Base-by-base conservation (phyloP, 148 eudicot species). In the Cornus controversa region DNA sequence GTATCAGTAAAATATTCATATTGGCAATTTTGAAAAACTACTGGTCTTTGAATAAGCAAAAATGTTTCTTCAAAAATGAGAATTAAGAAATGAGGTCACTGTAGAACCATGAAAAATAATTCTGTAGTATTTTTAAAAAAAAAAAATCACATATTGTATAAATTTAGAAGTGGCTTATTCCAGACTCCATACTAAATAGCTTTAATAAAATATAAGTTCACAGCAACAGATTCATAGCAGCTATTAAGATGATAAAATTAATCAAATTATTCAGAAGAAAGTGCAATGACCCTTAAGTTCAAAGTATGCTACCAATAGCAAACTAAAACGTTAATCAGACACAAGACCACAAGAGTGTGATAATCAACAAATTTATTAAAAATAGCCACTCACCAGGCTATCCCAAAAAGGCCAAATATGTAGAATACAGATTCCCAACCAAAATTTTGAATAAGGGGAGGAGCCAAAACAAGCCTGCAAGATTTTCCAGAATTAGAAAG, bases 381-480 rank as follows among this genome's bases (percentile, higher is more conserved):
- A n/a, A 24, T 34, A 84, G 69, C 50, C 24, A 70, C 99, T 93
- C 84, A 96, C 99, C 99, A 96, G 73, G 86, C 92, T 77, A 96
- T 74, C 69, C 99, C 99, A 40, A 91, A 71, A 50, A 86, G 68
- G 78, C 99, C 98, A 81, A 96, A 96, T 58, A 96, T 16, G 89
- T 91, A 93, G 81, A 96, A 96, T 53, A 96, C 99, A 63, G 95
- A 96, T 85, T 84, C 99, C 99, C 99, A 96, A 76, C 99, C 98
- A 83, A 89, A 90, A 82, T 81, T 89, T 79, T 93, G 90, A 77
- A 96, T 96, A 24, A 96, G 89, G 20, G 95, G 89, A 82, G 99
- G 97, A 85, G 99, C 99, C 93, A 96, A 85, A 69, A 96, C 86
- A 86, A 93, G 95, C 91, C 99, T 96, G 93, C 77, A 75, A 36